Evolutionary conservation across 108 stramenopile species (phyloP).

Genomic region (Parietichytrium sp.): DNA sequence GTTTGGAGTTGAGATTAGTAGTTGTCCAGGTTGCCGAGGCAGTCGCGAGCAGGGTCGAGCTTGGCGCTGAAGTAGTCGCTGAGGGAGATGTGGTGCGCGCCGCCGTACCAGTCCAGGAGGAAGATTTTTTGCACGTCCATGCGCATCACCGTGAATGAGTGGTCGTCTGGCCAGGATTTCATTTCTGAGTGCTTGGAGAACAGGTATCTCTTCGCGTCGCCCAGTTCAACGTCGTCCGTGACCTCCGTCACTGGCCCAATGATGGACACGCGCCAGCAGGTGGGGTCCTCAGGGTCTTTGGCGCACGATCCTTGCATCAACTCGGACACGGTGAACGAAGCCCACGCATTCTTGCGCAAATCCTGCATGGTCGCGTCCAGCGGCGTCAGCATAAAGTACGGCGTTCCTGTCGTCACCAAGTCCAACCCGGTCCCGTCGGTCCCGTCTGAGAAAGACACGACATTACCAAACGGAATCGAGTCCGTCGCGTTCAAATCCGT

Average conservation of each 20-base stretch:
- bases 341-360: neutral
- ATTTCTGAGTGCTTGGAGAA: slow-evolving; percentile 27
- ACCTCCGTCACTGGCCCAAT: neutral
- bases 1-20: too few species aligned
- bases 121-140: neutral
- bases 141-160: neutral
- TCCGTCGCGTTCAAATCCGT: neutral
- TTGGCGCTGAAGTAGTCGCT: neutral
- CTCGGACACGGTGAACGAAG: neutral
- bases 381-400: neutral
- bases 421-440: neutral
- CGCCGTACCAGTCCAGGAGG: neutral
- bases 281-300: neutral
- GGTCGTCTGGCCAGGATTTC: slow-evolving; percentile 10
- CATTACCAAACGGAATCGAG: neutral
- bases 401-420: neutral
- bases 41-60: too few species aligned
- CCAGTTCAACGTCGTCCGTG: neutral
- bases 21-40: too few species aligned
- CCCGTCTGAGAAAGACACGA: neutral
- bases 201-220: neutral
- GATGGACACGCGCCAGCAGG: neutral
- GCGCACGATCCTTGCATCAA: neutral
- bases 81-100: neutral
- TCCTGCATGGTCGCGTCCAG: neutral